phyloP scores from a whole-genome alignment of 202 grass and related monocot genomes.

The Panicum virgatum region DNA sequence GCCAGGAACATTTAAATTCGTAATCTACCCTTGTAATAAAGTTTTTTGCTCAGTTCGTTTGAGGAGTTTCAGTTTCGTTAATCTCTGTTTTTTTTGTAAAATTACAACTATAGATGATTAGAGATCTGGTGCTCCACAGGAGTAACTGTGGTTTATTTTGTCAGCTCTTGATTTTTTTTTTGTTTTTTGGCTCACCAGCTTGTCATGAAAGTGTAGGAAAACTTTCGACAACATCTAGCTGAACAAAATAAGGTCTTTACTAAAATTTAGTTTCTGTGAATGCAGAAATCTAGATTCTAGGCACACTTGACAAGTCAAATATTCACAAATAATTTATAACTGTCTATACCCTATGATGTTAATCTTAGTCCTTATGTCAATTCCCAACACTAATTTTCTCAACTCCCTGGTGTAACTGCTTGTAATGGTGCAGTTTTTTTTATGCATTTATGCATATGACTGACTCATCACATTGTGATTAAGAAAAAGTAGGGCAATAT shows the following conservation, averaged over 20 bases:
- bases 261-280: background rate
- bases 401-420: slow-evolving; percentile 13
- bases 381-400: background rate
- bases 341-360: background rate
- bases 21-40: slow-evolving; percentile 14
- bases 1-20: background rate
- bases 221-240: background rate
- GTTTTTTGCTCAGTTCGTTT: slow-evolving; percentile 2
- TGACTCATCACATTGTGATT: slow-evolving; percentile 5
- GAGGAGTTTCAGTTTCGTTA: slow-evolving; percentile 22
- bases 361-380: background rate
- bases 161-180: slow-evolving; percentile 3
- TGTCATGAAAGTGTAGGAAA: slow-evolving; percentile 1
- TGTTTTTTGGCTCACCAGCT: background rate
- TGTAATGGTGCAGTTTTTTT: background rate
- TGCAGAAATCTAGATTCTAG: background rate
- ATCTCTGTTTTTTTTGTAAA: background rate
- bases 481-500: background rate
- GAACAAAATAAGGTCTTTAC: background rate
- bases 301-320: background rate
- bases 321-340: background rate
- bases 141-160: slow-evolving; percentile 14
- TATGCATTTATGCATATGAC: slow-evolving; percentile 1
- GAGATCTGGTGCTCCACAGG: background rate
- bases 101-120: slow-evolving; percentile 13